Percentiles rank a stretch among this genome's conserved stretches.
phyloP scores from a whole-genome alignment of 768 basidiomycete genomes.

The Rhodosporidiobolus sp. region DNA sequence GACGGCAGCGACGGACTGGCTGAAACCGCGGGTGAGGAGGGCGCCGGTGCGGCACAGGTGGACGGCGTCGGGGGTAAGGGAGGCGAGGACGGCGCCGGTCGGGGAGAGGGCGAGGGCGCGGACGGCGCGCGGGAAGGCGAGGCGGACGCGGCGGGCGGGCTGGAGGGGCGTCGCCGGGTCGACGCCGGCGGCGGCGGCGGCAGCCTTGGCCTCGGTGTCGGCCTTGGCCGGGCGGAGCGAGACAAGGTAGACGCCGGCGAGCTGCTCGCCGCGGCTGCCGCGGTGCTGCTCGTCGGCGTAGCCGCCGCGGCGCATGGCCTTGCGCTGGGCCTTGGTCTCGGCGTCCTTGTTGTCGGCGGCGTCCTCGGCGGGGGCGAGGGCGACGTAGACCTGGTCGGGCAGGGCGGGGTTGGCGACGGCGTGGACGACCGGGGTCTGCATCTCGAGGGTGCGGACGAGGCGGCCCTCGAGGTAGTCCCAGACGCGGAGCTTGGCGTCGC shows the following conservation, averaged over 20 bases:
- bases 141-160: constrained; percentile 36
- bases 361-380: constrained; percentile 44
- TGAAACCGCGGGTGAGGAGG: constrained; percentile 54
- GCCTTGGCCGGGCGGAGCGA: constrained; percentile 16
- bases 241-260: constrained; percentile 33
- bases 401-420: constrained; percentile 68
- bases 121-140: constrained; percentile 36
- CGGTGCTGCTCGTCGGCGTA: neutral
- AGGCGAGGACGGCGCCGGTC: constrained; percentile 73
- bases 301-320: no score
- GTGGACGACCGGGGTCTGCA: constrained; percentile 67
- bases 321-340: neutral
- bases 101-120: constrained; percentile 68
- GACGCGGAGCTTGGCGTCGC: constrained; percentile 76
- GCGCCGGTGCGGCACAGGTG: constrained; percentile 59
- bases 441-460: constrained; percentile 68
- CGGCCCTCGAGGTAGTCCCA: constrained; percentile 92
- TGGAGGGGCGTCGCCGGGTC: constrained; percentile 19
- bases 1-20: constrained; percentile 68
- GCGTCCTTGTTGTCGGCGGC: constrained; percentile 1
- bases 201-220: neutral
- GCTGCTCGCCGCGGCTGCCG: neutral
- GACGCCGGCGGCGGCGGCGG: neutral
- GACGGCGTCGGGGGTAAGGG: constrained; percentile 69
- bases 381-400: constrained; percentile 68